Evolutionary conservation across 768 basidiomycete species (phyloP), one percentile per base, ranked within the genome.

Genomic region (Xerocomellus dryophilus): DNA sequence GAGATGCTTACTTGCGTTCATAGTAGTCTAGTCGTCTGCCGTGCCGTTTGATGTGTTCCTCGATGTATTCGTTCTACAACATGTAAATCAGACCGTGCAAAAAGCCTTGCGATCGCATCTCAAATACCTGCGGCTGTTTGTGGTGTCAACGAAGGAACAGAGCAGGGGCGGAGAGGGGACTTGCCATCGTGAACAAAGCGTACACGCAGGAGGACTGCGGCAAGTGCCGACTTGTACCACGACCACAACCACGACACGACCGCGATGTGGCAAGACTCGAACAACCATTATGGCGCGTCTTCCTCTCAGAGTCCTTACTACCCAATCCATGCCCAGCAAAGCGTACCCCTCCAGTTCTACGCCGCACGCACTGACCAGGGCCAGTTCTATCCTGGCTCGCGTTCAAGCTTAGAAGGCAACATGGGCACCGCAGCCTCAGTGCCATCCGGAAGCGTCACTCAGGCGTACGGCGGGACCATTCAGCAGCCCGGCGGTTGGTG

Each of bases 11-110:
- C 93, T 88, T 96, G 66, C 85, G 83, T 78, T 99, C 97, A 73
- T 89, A 94, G 73, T 96, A 84, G 78, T 99, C 95, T 78, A 98
- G 77, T 67, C 94, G 84, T 61, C 94, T 83, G 69, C 96, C 96
- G 82, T 98, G 91, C 49, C 93, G 87, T 76, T 93, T 94, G 72
- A 98, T 95, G 68, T 92, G 90, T 78, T 99, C 96, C 73, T 98
- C 96, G 73, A 99, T 98, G 72, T 98, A 98, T 71, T 98, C 95
- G 80, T 98, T 98, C 92, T 99, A 59, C 52, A 54, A 53, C 14
- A 23, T 14, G 21, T 21, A 5, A 14, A 45, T 65, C 50, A 69
- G 63, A 42, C 2, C 38, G 10, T 27, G n/a, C 34, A 8, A 23
- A n/a, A 32, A 27, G n/a, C 29, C 14, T 23, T 25, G n/a, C 5